Conservation (phyloP, 2,329 filamentous ascomycete species). For the Botrytis elliptica region DNA sequence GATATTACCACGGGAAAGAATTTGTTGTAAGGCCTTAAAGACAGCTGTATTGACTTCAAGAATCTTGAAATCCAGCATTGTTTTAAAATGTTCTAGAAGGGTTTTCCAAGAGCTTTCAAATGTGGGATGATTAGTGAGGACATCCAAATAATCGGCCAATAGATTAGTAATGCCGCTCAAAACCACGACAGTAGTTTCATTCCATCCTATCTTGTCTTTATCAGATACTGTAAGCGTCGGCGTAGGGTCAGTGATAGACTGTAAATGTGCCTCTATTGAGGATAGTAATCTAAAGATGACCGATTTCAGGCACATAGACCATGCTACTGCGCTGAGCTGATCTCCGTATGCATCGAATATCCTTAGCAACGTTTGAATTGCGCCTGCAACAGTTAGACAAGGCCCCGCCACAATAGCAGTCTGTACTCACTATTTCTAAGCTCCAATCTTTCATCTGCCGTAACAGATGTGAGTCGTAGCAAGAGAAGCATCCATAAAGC, state of each 20-base stretch:
- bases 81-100: conserved; percentile 67
- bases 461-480: conserved; percentile 67
- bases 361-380: conserved; percentile 84
- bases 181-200: conserved; percentile 72
- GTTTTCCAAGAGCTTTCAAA: conserved; percentile 76
- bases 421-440: conserved; percentile 65
- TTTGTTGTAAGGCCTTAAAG: conserved; percentile 64
- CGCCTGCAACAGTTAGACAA: conserved; percentile 49
- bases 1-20: conserved; percentile 53
- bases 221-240: conserved; percentile 41
- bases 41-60: conserved; percentile 71
- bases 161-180: conserved; percentile 71
- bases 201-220: conserved; percentile 58
- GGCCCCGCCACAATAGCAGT: not conserved
- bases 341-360: conserved; percentile 92
- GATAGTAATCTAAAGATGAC: conserved; percentile 78
- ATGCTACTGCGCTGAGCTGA: conserved; percentile 72
- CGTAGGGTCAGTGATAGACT: conserved; percentile 40
- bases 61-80: conserved; percentile 59
- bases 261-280: conserved; percentile 61
- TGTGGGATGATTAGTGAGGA: conserved; percentile 62
- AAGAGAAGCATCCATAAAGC: conserved; percentile 79
- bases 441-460: conserved; percentile 70
- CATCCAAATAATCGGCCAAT: conserved; percentile 72
- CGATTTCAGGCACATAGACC: conserved; percentile 77